A percentile compares a stretch with the other conserved stretches of the same genome.
These are phyloP conservation scores for Lactarius trivialis DNA, from an alignment of 768 basidiomycete species.

Conservation along the genomic window DNA sequence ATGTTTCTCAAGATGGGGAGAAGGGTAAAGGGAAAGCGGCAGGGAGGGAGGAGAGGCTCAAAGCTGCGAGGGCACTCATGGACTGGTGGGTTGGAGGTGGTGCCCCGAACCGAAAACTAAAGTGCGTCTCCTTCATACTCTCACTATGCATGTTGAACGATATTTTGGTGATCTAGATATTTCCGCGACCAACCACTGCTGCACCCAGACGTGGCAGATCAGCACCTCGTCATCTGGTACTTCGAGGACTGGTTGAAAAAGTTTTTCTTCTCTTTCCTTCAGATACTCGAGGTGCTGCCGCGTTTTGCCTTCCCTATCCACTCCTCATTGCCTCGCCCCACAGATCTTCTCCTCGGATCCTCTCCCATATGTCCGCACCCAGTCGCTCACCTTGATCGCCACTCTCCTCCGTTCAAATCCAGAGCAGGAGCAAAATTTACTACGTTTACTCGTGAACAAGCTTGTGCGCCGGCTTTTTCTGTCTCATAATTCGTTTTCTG, in stretches of 20 bases:
- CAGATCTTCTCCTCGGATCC: slow-evolving; percentile 80
- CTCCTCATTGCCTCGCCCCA: neutral
- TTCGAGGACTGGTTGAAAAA: slow-evolving; percentile 99
- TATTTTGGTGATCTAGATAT: slow-evolving; percentile 48
- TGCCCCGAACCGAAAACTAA: slow-evolving; percentile 81
- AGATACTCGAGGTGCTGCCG: slow-evolving; percentile 72
- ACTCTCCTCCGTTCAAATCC: slow-evolving; percentile 83
- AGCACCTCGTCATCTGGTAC: slow-evolving; percentile 73
- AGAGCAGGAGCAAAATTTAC: slow-evolving; percentile 95
- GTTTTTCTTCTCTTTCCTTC: slow-evolving; percentile 88
- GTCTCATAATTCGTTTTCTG: neutral
- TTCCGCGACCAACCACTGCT: slow-evolving; percentile 81
- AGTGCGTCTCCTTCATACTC: slow-evolving; percentile 40
- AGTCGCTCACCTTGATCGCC: slow-evolving; percentile 70
- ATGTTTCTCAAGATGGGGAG: slow-evolving; percentile 7
- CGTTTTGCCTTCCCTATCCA: neutral
- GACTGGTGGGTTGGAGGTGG: slow-evolving; percentile 99
- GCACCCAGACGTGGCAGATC: slow-evolving; percentile 58
- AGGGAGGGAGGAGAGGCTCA: slow-evolving; percentile 87
- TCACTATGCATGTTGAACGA: neutral
- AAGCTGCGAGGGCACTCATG: slow-evolving; percentile 83
- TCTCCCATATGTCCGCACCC: slow-evolving; percentile 80
- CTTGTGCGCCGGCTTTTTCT: slow-evolving; percentile 45
- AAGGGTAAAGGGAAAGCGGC: slow-evolving; percentile 7
- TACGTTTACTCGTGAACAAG: slow-evolving; percentile 90